Evolutionary conservation across 768 basidiomycete species (phyloP).

Genomic region (Leccinum uliginosum): DNA sequence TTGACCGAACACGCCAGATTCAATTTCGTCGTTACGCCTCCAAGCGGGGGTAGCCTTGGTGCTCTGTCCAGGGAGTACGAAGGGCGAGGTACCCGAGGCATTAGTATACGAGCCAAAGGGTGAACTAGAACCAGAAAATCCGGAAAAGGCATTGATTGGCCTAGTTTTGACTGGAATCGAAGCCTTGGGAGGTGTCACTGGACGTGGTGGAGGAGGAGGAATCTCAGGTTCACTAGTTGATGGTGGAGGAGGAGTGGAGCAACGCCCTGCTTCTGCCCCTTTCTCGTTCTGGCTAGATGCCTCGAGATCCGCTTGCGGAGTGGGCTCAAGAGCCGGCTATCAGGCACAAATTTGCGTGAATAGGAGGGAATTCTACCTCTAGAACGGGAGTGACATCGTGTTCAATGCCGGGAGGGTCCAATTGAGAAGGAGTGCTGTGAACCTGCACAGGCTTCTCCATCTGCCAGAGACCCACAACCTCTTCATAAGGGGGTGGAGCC

Average conservation of each 20-base stretch:
- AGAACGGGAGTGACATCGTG: constrained; percentile 4
- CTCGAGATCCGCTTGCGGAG: neutral
- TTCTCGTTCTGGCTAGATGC: constrained; percentile 8
- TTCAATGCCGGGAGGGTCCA: neutral
- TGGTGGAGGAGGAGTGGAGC: constrained; percentile 11
- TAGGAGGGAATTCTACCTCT: constrained; percentile 13
- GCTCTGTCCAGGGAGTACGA: constrained; percentile 14
- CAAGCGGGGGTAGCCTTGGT: constrained; percentile 24
- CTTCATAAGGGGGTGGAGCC: constrained; percentile 28
- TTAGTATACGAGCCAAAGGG: constrained; percentile 32
- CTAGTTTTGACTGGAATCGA: constrained; percentile 3
- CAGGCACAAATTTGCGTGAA: constrained; percentile 1
- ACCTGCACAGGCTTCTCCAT: constrained; percentile 12
- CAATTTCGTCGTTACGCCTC: constrained; percentile 12
- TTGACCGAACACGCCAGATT: constrained; percentile 9
- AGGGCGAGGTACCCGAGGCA: constrained; percentile 21
- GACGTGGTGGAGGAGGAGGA: constrained; percentile 2
- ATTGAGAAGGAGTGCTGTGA: constrained; percentile 1
- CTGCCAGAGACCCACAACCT: constrained; percentile 8
- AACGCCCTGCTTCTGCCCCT: constrained; percentile 5
- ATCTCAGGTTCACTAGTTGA: constrained; percentile 8
- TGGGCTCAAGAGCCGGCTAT: constrained; percentile 13
- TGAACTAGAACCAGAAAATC: constrained; percentile 35
- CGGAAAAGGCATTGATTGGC: constrained; percentile 34
- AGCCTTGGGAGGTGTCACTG: constrained; percentile 14